Evolutionary conservation across 192 early-diverging fungal species (phyloP), one percentile per base, ranked within the genome.

Genomic region (Coemansia sp.): DNA sequence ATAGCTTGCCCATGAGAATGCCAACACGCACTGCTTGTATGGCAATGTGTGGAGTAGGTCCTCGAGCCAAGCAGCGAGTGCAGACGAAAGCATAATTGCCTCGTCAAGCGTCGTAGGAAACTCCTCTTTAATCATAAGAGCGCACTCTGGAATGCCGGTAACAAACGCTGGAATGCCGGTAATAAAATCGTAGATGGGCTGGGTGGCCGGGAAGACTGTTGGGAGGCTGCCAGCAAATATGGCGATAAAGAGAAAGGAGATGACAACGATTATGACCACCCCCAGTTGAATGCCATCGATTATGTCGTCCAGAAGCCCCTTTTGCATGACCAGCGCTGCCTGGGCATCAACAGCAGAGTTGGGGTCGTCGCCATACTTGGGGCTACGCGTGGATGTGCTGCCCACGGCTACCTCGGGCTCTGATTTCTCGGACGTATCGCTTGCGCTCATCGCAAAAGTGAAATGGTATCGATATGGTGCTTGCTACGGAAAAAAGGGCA

Each of bases 21-120:
- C 81, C 56, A 98, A 69, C 9, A 95, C 91, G 71, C 84, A 90
- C 60, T 88, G 77, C 86, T 95, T 95, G 85, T 92, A 95, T 0
- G 90, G 89, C 46, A 90, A 61, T 15, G 55, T 57, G n/a, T 73
- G 72, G 62, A 83, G 61, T 36, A 63, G 7, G 37, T 76, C 63
- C n/a, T 42, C 41, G 18, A 73, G 46, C 64, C 63, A 67, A 11
- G 12, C 56, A 10, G 58, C 55, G 8, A 65, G 1, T 0, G 10
- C 16, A 0, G 60, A n/a, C 11, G 49, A 36, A 37, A 71, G 41
- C 19, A 60, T 37, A 2, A 41, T 16, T 18, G 52, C 67, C 69
- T 72, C 81, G 0, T 78, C 73, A 5, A 71, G 19, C 8, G 66
- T 62, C 16, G 47, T 67, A 3, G 81, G 81, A 3, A 70, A 37